phyloP scores from a whole-genome alignment of 257 asterid genomes.

The Nicotiana noctiflora region DNA sequence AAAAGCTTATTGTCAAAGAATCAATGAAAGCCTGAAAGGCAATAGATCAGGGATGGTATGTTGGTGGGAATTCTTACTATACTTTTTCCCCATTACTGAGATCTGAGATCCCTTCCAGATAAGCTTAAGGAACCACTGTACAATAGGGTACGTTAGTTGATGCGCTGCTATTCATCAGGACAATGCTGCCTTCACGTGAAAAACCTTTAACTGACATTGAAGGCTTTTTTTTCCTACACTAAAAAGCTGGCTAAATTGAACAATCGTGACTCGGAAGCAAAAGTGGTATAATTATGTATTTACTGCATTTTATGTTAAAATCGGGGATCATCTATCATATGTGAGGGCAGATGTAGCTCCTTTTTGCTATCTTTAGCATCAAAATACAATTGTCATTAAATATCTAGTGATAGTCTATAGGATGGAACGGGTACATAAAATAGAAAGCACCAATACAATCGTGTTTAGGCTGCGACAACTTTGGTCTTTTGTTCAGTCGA shows the following conservation, averaged over 20 bases:
- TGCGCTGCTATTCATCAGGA: not conserved
- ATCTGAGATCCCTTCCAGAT: not conserved
- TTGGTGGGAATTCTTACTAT: not conserved
- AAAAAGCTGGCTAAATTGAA: not conserved
- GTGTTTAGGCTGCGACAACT: not conserved
- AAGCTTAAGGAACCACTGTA: not conserved
- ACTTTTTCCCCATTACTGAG: not conserved
- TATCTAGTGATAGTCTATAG: not conserved
- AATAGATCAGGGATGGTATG: not conserved
- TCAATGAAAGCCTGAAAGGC: not conserved
- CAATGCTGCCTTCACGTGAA: not conserved
- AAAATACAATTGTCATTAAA: not conserved
- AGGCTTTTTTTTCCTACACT: not conserved
- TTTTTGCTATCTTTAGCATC: not conserved
- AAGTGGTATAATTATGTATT: not conserved
- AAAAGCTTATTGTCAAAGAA: not conserved
- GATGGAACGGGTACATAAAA: not conserved
- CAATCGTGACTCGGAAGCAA: not conserved
- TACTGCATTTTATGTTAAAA: not conserved
- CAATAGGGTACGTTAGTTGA: not conserved
- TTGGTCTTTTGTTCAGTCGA: not conserved
- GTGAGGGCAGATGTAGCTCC: not conserved
- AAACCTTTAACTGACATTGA: not conserved
- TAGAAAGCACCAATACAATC: not conserved
- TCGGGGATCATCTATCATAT: not conserved